A percentile compares a stretch with the other conserved stretches of the same genome.
Conservation (phyloP, 495 filamentous ascomycete genomes). For the Podospora tetraspora region DNA sequence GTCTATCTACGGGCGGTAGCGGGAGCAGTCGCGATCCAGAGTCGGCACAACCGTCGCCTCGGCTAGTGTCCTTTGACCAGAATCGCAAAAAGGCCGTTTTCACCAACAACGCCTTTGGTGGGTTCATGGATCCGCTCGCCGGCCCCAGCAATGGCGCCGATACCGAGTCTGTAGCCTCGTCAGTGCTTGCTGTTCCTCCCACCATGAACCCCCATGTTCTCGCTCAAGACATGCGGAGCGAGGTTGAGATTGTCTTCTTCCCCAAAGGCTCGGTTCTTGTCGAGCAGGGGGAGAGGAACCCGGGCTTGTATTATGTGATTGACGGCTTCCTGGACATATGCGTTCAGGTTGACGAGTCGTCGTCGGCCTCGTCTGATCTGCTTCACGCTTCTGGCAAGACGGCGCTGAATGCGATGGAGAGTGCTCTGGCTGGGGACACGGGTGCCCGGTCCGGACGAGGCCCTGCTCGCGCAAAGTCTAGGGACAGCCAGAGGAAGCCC, state of each 20-base stretch:
- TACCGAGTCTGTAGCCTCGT: conserved; percentile 73
- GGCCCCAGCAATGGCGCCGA: conserved; percentile 69
- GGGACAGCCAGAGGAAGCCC: conserved; percentile 18
- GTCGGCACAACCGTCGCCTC: conserved; percentile 79
- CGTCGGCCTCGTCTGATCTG: conserved; percentile 31
- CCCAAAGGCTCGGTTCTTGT: conserved; percentile 93
- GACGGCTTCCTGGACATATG: conserved; percentile 96
- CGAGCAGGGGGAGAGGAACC: conserved; percentile 92
- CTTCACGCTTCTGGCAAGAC: conserved; percentile 31
- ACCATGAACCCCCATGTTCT: conserved; percentile 46
- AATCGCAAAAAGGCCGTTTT: conserved; percentile 79
- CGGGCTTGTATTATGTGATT: conserved; percentile 94
- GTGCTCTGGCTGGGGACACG: conserved; percentile 24
- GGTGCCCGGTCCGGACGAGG: conserved; percentile 7
- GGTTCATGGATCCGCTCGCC: conserved; percentile 84
- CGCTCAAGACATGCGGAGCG: conserved; percentile 72
- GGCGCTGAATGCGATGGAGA: conserved; percentile 33
- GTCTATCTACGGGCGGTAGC: conserved; percentile 63
- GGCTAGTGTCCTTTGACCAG: conserved; percentile 78
- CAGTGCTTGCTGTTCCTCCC: conserved; percentile 41
- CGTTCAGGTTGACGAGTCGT: conserved; percentile 37
- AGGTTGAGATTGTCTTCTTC: conserved; percentile 98
- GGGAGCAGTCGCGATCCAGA: conserved; percentile 55
- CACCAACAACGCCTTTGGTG: conserved; percentile 76
- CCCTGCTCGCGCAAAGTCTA: conserved; percentile 20